phyloP scores from a whole-genome alignment of 768 basidiomycete species.

The Coprinopsis sp. region DNA sequence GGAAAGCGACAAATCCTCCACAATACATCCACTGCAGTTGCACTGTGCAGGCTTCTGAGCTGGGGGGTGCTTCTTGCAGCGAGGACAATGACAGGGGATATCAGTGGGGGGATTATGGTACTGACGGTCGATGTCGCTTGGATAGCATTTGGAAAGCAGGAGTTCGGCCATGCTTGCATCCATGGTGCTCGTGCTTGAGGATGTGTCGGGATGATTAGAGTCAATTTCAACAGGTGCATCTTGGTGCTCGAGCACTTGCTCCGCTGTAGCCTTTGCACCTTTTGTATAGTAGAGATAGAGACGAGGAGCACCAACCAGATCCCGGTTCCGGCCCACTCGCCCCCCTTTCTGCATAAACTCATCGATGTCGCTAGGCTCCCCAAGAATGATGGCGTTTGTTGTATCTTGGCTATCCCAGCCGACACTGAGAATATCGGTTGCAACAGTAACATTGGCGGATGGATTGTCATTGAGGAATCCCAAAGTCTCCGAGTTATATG shows the following conservation, averaged over 20 bases:
- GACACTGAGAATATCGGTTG: conserved; percentile 16
- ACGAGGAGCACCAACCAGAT: background rate
- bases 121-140: conserved; percentile 4
- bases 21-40: conserved; percentile 6
- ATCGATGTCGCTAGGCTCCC: conserved; percentile 12
- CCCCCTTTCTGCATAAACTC: conserved; percentile 17
- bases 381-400: conserved; percentile 12
- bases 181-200: too few species aligned
- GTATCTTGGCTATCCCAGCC: conserved; percentile 16
- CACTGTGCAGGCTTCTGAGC: background rate
- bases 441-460: conserved; percentile 8
- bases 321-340: conserved; percentile 2
- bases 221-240: too few species aligned
- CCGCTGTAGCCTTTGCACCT: too few species aligned
- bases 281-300: conserved; percentile 1
- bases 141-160: conserved; percentile 9
- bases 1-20: too few species aligned
- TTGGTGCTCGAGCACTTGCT: too few species aligned
- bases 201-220: too few species aligned
- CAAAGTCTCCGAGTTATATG: conserved; percentile 9
- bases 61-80: background rate
- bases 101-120: conserved; percentile 11
- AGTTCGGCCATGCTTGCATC: conserved; percentile 11
- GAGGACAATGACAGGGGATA: conserved; percentile 2
- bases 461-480: conserved; percentile 12